These are phyloP conservation scores for Gossypium sturtianum DNA, from an alignment of 345 rosid species.

Conservation along the genomic window DNA sequence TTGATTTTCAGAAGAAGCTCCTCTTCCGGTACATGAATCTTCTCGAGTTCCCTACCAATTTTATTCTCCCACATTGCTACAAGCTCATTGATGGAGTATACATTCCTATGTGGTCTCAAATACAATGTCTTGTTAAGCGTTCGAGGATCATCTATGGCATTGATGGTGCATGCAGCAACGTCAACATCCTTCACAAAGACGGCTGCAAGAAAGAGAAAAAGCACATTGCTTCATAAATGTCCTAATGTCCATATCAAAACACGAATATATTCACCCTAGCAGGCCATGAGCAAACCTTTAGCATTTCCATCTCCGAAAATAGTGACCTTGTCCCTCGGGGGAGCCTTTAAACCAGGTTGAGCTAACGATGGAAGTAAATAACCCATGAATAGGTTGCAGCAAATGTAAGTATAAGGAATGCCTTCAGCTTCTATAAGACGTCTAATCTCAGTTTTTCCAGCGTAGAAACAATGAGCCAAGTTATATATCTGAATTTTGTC, in stretches of 20 bases:
- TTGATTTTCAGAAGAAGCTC: conserved; percentile 52
- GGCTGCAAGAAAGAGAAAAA: conserved; percentile 31
- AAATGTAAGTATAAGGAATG: conserved; percentile 62
- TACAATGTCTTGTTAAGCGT: conserved; percentile 56
- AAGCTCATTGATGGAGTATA: conserved; percentile 63
- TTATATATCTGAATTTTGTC: conserved; percentile 54
- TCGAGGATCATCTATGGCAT: conserved; percentile 60
- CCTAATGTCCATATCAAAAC: not conserved
- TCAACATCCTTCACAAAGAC: conserved; percentile 56
- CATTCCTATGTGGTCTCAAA: conserved; percentile 63
- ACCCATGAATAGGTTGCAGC: conserved; percentile 61
- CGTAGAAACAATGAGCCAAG: conserved; percentile 55
- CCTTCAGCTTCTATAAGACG: conserved; percentile 58
- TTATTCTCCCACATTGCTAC: conserved; percentile 64
- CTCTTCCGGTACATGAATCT: conserved; percentile 45
- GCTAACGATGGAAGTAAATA: conserved; percentile 62
- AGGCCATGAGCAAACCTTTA: conserved; percentile 38
- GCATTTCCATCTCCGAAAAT: conserved; percentile 66
- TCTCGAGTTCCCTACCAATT: conserved; percentile 55
- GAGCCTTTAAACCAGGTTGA: conserved; percentile 60
- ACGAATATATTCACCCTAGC: not conserved
- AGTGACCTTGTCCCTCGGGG: conserved; percentile 57
- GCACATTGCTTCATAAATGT: not conserved
- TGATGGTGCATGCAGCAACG: conserved; percentile 59
- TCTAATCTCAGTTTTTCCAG: conserved; percentile 54